phyloP scores from a whole-genome alignment of 164 flowering plant genomes.

The Magnolia officinalis region DNA sequence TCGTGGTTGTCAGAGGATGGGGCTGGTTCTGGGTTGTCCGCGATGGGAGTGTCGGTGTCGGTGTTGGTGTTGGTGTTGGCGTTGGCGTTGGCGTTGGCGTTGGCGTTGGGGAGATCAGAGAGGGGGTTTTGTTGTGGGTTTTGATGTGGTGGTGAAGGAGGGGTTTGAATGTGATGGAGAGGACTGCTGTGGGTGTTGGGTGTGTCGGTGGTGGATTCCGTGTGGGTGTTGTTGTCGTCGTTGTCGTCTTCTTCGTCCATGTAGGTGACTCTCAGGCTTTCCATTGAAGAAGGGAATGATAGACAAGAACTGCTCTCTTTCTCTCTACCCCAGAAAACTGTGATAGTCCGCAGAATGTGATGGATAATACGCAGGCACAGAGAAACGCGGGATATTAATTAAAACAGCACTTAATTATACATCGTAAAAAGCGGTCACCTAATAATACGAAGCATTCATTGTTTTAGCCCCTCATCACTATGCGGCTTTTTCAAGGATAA shows the following conservation, averaged over 20 bases:
- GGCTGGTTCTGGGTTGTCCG: neutral
- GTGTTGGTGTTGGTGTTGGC: neutral
- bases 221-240: neutral
- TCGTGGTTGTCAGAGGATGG: neutral
- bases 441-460: too few species aligned
- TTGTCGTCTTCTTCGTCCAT: slow-evolving; percentile 47
- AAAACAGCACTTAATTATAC: too few species aligned
- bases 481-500: too few species aligned
- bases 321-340: too few species aligned
- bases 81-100: neutral
- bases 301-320: neutral
- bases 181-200: neutral
- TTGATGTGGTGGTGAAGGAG: neutral
- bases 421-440: too few species aligned
- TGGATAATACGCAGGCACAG: too few species aligned
- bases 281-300: slow-evolving; percentile 34
- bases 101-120: neutral
- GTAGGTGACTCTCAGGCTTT: slow-evolving; percentile 37
- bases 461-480: too few species aligned
- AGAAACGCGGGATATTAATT: too few species aligned
- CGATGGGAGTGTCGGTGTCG: neutral
- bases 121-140: neutral
- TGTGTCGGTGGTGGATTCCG: neutral
- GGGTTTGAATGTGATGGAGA: slow-evolving; percentile 5
- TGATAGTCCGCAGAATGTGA: too few species aligned